phyloP scores from a whole-genome alignment of 179 eudicot species.

The Nepenthes alata region DNA sequence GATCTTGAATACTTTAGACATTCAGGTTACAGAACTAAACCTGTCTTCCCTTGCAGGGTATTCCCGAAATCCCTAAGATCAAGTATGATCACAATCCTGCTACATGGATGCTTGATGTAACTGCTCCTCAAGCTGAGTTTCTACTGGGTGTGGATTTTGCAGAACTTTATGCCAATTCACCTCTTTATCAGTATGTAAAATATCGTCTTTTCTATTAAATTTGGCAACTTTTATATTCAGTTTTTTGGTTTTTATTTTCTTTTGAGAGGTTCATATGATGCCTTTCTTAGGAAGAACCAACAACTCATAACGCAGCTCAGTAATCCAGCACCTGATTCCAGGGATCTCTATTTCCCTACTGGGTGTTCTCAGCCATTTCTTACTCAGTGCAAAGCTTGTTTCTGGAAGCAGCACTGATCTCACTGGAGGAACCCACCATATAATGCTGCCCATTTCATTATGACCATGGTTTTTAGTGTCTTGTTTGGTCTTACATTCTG shows the following conservation, averaged over 20 bases:
- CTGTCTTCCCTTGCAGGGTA: constrained; percentile 5
- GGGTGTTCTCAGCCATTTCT: constrained; percentile 16
- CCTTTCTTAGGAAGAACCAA: constrained; percentile 19
- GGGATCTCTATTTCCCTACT: constrained; percentile 18
- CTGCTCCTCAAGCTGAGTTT: constrained; percentile 21
- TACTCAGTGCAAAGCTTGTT: constrained; percentile 21
- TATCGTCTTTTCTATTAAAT: neutral
- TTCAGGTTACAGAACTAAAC: no score
- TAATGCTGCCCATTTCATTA: constrained; percentile 17
- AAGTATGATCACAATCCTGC: constrained; percentile 31
- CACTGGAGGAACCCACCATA: constrained; percentile 27
- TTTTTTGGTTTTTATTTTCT: no score
- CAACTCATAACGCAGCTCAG: constrained; percentile 16
- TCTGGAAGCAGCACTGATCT: constrained; percentile 27
- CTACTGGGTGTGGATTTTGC: constrained; percentile 25
- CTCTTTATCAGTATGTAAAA: constrained; percentile 5
- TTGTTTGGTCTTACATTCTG: constrained; percentile 22
- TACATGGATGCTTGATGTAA: constrained; percentile 37
- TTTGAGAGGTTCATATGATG: no score
- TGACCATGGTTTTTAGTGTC: constrained; percentile 20
- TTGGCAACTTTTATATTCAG: neutral
- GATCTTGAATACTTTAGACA: no score
- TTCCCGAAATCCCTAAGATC: constrained; percentile 24
- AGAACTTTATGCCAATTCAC: constrained; percentile 20
- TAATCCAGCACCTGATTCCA: constrained; percentile 14